These are phyloP conservation scores for Groenewaldozyma tartarivorans DNA, from an alignment of 805 yeast species.

Conservation along the genomic window DNA sequence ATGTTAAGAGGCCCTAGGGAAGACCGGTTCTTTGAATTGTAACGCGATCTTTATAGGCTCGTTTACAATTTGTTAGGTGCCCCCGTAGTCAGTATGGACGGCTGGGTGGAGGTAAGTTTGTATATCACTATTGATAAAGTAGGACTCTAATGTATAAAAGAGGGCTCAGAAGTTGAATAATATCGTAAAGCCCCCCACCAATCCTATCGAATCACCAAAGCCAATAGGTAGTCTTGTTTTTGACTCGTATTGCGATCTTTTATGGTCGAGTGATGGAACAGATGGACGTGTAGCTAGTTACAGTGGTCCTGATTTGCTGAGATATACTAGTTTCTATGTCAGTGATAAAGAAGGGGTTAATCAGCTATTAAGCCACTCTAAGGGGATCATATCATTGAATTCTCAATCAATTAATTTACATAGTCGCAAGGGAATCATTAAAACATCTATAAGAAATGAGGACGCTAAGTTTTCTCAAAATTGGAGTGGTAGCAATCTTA, in stretches of 20 bases:
- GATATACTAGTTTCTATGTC: slow-evolving; percentile 44
- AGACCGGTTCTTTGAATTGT: too few species aligned
- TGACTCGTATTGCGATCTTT: slow-evolving; percentile 62
- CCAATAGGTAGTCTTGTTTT: slow-evolving; percentile 31
- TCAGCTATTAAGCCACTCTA: slow-evolving; percentile 44
- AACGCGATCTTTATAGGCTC: too few species aligned
- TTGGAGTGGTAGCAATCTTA: slow-evolving; percentile 8
- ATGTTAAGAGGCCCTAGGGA: too few species aligned
- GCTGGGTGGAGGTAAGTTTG: slow-evolving; percentile 14
- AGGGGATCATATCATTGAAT: slow-evolving; percentile 52
- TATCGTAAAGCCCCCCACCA: too few species aligned
- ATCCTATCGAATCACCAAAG: slow-evolving; percentile 2
- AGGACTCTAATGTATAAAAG: too few species aligned
- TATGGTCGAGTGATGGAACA: slow-evolving; percentile 74
- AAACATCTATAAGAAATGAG: slow-evolving; percentile 21
- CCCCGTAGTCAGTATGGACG: too few species aligned
- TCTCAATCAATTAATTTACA: slow-evolving; percentile 43
- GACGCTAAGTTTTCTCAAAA: slow-evolving; percentile 16
- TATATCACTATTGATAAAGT: not conserved
- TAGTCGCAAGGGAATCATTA: slow-evolving; percentile 46
- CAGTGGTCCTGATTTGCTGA: slow-evolving; percentile 38
- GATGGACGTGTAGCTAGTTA: slow-evolving; percentile 31
- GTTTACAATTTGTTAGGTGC: too few species aligned
- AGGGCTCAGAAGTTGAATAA: too few species aligned
- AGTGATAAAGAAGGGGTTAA: slow-evolving; percentile 24